phyloP scores from a whole-genome alignment of 2,329 filamentous ascomycete genomes.

The Stagonosporopsis cucurbitacearum region DNA sequence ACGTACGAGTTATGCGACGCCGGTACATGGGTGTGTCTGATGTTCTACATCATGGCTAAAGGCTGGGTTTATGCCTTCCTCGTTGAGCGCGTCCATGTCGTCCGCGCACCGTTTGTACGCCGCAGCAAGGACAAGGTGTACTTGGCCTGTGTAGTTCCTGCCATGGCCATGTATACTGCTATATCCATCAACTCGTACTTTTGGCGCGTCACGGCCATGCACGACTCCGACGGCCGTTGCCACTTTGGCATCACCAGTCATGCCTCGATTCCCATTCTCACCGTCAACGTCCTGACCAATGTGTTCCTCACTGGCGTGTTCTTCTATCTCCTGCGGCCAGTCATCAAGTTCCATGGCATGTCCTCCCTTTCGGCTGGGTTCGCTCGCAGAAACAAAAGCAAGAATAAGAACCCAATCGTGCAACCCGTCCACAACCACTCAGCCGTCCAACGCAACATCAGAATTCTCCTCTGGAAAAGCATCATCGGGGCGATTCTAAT shows the following conservation, averaged over 20 bases:
- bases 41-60: constrained; percentile 47
- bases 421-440: constrained; percentile 7
- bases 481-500: constrained; percentile 43
- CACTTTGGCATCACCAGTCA: constrained; percentile 45
- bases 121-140: constrained; percentile 46
- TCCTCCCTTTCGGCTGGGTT: constrained; percentile 2
- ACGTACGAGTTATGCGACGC: constrained; percentile 34
- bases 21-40: constrained; percentile 47
- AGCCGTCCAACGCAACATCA: constrained; percentile 27
- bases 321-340: constrained; percentile 42
- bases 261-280: constrained; percentile 44
- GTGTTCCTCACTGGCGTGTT: constrained; percentile 46
- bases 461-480: constrained; percentile 36
- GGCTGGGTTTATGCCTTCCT: constrained; percentile 47
- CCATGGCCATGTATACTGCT: constrained; percentile 28
- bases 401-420: not conserved
- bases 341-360: constrained; percentile 17
- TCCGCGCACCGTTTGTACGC: constrained; percentile 39
- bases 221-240: constrained; percentile 37
- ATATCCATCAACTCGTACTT: constrained; percentile 37
- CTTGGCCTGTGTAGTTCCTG: constrained; percentile 32
- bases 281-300: constrained; percentile 46
- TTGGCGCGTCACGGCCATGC: constrained; percentile 39
- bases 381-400: constrained; percentile 1
- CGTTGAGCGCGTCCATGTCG: constrained; percentile 49